Evolutionary conservation across 352 stramenopile genomes (phyloP).

Genomic region (Globisporangium carolinianum): DNA sequence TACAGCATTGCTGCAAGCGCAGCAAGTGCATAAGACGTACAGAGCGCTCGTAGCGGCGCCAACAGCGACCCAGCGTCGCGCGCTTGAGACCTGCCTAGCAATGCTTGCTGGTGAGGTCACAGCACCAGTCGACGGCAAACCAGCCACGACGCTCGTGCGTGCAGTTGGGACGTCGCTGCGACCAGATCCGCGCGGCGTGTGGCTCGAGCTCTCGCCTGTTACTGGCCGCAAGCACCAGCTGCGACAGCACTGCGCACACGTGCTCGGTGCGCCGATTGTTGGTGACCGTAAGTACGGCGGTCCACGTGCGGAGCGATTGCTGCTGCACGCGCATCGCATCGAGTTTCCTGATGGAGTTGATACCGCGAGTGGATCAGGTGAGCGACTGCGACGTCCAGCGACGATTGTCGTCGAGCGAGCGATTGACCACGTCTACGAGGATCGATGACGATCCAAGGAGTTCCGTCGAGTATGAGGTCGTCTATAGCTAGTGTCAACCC

Average conservation of each 20-base stretch:
- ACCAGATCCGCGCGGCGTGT: slow-evolving; percentile 14
- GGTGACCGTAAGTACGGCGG: slow-evolving; percentile 42
- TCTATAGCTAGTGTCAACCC: not conserved
- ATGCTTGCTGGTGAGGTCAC: slow-evolving; percentile 20
- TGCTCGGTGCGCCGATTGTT: slow-evolving; percentile 38
- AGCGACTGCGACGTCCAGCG: not conserved
- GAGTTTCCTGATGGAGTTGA: slow-evolving; percentile 41
- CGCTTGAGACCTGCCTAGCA: slow-evolving; percentile 14
- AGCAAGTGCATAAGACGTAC: slow-evolving; percentile 54
- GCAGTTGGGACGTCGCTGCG: not conserved
- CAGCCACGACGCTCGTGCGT: slow-evolving; percentile 29
- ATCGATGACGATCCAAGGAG: not conserved
- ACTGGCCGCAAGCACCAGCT: slow-evolving; percentile 71
- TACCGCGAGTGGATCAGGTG: not conserved
- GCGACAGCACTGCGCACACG: slow-evolving; percentile 45
- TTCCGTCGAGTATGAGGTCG: too few relatives aligned
- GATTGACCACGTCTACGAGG: not conserved
- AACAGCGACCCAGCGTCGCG: slow-evolving; percentile 5
- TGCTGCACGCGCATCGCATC: slow-evolving; percentile 46
- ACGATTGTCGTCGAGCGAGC: not conserved
- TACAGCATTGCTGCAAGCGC: slow-evolving; percentile 29
- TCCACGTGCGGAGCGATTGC: slow-evolving; percentile 22
- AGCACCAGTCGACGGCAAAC: slow-evolving; percentile 35
- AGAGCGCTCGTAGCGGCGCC: slow-evolving; percentile 31
- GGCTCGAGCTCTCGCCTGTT: slow-evolving; percentile 45